Percentiles rank a stretch among this genome's conserved stretches.
Conservation (phyloP, 495 filamentous ascomycete genomes). For the Friedmanniomyces simplex region DNA sequence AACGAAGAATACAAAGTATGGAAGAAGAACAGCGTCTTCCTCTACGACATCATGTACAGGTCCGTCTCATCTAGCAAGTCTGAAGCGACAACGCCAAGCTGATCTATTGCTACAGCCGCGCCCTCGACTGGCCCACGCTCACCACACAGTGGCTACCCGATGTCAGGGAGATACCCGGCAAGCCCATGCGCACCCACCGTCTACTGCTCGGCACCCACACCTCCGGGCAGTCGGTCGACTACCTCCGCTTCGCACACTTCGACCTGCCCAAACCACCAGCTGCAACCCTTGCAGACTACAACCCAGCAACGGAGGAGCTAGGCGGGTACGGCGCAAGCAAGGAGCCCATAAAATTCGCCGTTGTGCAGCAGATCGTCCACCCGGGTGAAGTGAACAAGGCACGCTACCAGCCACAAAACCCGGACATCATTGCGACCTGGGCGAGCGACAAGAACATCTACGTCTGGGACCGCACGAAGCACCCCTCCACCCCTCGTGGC, state of each 20-base stretch:
- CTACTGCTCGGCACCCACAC: constrained; percentile 93
- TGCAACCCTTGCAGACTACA: constrained; percentile 70
- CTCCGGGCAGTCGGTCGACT: constrained; percentile 74
- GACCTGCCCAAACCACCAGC: constrained; percentile 73
- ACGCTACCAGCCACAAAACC: constrained; percentile 94
- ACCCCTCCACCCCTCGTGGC: constrained; percentile 41
- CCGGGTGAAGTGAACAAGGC: constrained; percentile 97
- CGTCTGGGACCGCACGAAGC: constrained; percentile 94
- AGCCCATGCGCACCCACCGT: constrained; percentile 79
- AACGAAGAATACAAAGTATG: constrained; percentile 99
- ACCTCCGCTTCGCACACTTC: constrained; percentile 87
- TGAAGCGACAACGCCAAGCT: too few species aligned
- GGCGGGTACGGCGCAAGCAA: constrained; percentile 73
- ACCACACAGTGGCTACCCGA: constrained; percentile 98
- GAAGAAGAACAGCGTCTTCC: constrained; percentile 99
- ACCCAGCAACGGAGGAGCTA: constrained; percentile 84
- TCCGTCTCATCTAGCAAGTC: too few species aligned
- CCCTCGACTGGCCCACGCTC: constrained; percentile 94
- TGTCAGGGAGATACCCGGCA: constrained; percentile 68
- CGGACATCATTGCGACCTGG: constrained; percentile 92
- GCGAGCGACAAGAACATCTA: constrained; percentile 76
- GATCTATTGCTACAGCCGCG: constrained; percentile 46
- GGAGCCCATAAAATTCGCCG: constrained; percentile 67
- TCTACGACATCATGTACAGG: constrained; percentile 84
- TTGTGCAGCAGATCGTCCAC: constrained; percentile 93